Conservation (phyloP, 345 rosid species). For the Acer yangbiense region DNA sequence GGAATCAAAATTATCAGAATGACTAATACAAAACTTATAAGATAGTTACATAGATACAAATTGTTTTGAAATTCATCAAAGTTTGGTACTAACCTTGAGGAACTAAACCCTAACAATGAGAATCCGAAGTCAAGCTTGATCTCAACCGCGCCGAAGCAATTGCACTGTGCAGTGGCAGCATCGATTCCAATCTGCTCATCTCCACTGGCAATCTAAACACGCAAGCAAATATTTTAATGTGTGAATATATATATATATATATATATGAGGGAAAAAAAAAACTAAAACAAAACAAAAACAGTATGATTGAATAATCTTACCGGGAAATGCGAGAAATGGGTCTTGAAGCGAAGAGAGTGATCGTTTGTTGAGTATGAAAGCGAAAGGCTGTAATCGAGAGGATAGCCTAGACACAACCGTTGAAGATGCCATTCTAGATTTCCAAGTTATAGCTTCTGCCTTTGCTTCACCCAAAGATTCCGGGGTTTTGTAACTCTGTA, state of each 20-base stretch:
- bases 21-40: too few relatives aligned
- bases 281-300: neutral
- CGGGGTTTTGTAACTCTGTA: neutral
- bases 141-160: slow-evolving; percentile 63
- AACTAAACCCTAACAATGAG: slow-evolving; percentile 67
- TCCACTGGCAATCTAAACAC: slow-evolving; percentile 56
- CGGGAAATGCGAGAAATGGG: slow-evolving; percentile 45
- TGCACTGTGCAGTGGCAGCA: slow-evolving; percentile 70
- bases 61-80: too few relatives aligned
- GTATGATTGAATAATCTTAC: slow-evolving; percentile 23
- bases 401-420: slow-evolving; percentile 52
- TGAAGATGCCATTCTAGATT: slow-evolving; percentile 48
- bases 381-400: slow-evolving; percentile 44
- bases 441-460: neutral
- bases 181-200: slow-evolving; percentile 50
- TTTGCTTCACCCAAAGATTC: neutral
- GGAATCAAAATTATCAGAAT: too few relatives aligned
- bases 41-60: too few relatives aligned
- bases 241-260: too few relatives aligned
- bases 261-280: neutral
- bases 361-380: slow-evolving; percentile 38
- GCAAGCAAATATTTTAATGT: neutral
- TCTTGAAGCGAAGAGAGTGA: slow-evolving; percentile 34
- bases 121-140: slow-evolving; percentile 62
- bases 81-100: slow-evolving; percentile 57